Percentiles rank a stretch among this genome's conserved stretches.
phyloP scores from a whole-genome alignment of 2,329 filamentous ascomycete species.

The Apiospora malaysiana region DNA sequence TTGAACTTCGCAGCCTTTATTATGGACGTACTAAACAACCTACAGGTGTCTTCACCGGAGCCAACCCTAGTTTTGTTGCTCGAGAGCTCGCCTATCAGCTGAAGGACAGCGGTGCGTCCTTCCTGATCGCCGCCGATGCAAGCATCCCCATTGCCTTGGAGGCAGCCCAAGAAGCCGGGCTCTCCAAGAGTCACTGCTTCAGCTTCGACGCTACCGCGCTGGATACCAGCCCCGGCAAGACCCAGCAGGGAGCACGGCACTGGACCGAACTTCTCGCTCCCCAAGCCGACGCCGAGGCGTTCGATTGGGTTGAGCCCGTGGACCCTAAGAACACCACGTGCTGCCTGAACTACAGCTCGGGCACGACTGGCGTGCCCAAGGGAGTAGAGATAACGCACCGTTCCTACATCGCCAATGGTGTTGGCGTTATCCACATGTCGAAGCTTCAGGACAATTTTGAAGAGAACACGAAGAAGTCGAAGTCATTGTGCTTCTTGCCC shows the following conservation, averaged over 20 bases:
- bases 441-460: conserved; percentile 55
- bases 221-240: conserved; percentile 34
- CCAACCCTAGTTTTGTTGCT: conserved; percentile 72
- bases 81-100: conserved; percentile 79
- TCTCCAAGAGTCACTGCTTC: conserved; percentile 64
- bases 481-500: conserved; percentile 72
- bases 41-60: conserved; percentile 74
- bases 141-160: conserved; percentile 68
- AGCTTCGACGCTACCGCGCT: conserved; percentile 65
- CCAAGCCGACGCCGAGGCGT: conserved; percentile 54
- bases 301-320: conserved; percentile 66
- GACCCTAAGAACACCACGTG: conserved; percentile 60
- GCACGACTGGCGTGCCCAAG: conserved; percentile 83
- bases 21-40: not conserved
- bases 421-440: conserved; percentile 59
- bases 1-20: not conserved
- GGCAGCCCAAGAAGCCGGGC: conserved; percentile 64
- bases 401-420: conserved; percentile 75
- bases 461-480: conserved; percentile 43
- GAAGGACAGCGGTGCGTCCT: conserved; percentile 70
- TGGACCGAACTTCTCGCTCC: conserved; percentile 38
- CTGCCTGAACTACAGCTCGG: conserved; percentile 79
- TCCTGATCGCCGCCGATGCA: conserved; percentile 67
- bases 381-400: conserved; percentile 82
- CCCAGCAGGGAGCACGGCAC: conserved; percentile 34